Percentiles rank a stretch among this genome's conserved stretches.
Conservation (phyloP, 192 early-diverging fungal genomes). For the Backusella morwellensis region DNA sequence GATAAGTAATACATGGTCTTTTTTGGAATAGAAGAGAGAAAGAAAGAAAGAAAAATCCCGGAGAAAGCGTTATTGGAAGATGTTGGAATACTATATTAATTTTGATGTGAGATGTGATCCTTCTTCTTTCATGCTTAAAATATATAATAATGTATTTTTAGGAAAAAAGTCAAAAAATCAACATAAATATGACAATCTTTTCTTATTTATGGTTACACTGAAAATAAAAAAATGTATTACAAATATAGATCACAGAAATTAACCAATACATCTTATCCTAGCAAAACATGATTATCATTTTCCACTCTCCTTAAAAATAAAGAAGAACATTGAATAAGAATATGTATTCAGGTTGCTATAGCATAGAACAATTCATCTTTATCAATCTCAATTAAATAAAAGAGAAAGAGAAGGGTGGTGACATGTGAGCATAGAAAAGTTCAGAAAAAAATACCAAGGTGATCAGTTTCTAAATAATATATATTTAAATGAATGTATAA, state of each 20-base stretch:
- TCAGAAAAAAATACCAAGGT: not conserved
- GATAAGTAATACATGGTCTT: too few relatives aligned
- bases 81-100: too few relatives aligned
- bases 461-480: not conserved
- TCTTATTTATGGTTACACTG: not conserved
- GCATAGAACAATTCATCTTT: too few relatives aligned
- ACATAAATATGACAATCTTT: not conserved
- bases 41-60: too few relatives aligned
- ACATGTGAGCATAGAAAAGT: not conserved
- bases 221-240: not conserved
- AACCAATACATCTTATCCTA: not conserved
- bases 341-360: too few relatives aligned
- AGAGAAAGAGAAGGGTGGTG: not conserved
- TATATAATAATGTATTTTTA: not conserved
- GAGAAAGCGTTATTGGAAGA: too few relatives aligned
- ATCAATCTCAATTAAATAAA: too few relatives aligned
- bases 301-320: not conserved
- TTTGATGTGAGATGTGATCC: too few relatives aligned
- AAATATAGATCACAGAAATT: not conserved
- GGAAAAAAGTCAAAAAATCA: not conserved
- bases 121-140: not conserved
- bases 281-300: not conserved
- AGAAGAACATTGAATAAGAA: too few relatives aligned
- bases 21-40: too few relatives aligned
- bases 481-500: not conserved